These are phyloP conservation scores for Purpureocillium lavendulum DNA, from an alignment of 2,329 filamentous ascomycete genomes.

Conservation along the genomic window DNA sequence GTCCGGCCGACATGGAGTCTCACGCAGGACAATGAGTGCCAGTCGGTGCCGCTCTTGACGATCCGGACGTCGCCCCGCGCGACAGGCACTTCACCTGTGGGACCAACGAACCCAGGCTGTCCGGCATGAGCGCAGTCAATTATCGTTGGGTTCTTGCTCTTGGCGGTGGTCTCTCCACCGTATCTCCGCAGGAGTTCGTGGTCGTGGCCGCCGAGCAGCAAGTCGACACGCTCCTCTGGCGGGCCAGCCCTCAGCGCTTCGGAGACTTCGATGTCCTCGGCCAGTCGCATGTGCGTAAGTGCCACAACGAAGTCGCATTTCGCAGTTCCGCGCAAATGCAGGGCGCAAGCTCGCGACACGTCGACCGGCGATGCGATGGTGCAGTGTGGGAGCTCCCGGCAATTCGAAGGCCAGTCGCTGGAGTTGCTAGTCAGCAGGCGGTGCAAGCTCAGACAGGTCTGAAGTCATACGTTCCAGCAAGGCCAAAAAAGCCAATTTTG, in stretches of 20 bases:
- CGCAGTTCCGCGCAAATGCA: slow-evolving; percentile 6
- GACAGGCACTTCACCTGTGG: not conserved
- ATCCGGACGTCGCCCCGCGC: slow-evolving; percentile 2
- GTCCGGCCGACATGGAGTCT: slow-evolving; percentile 1
- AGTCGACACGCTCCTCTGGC: slow-evolving; percentile 9
- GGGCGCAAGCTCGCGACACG: slow-evolving; percentile 1
- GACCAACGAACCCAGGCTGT: slow-evolving; percentile 5
- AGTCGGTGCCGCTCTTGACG: slow-evolving; percentile 9
- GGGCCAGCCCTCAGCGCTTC: slow-evolving; percentile 7
- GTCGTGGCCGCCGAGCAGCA: slow-evolving; percentile 16
- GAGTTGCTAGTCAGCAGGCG: not conserved
- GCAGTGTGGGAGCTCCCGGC: slow-evolving; percentile 7
- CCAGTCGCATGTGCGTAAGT: slow-evolving; percentile 15
- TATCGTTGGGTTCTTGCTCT: slow-evolving; percentile 6
- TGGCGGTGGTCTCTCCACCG: slow-evolving; percentile 5
- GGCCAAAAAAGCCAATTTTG: slow-evolving; percentile 9
- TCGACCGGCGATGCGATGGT: slow-evolving; percentile 6
- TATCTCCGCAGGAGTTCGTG: slow-evolving; percentile 13
- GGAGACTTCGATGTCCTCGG: slow-evolving; percentile 7
- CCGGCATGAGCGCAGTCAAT: not conserved
- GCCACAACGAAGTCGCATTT: slow-evolving; percentile 15
- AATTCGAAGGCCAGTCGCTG: slow-evolving; percentile 10
- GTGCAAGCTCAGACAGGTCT: not conserved
- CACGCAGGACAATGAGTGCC: slow-evolving; percentile 4
- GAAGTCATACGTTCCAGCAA: slow-evolving; percentile 7